Conservation (phyloP, 1,284 basidiomycete species). For the Butyriboletus appendiculatus region DNA sequence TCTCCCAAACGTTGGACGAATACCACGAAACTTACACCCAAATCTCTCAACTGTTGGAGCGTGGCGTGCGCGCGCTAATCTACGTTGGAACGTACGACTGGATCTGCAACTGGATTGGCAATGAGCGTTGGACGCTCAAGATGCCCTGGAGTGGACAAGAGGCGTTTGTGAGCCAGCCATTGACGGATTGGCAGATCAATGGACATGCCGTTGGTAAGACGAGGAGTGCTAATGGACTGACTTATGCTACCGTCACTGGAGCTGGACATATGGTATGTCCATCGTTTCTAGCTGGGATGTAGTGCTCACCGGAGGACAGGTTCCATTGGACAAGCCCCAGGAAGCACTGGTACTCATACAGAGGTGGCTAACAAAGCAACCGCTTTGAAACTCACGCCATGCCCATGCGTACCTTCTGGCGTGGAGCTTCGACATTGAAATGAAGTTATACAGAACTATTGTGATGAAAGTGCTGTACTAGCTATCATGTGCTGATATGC, state of each 20-base stretch:
- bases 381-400: slow-evolving; percentile 18
- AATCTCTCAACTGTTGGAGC: slow-evolving; percentile 70
- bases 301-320: slow-evolving; percentile 34
- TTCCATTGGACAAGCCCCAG: slow-evolving; percentile 58
- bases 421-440: neutral
- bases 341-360: slow-evolving; percentile 51
- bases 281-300: neutral
- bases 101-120: slow-evolving; percentile 76
- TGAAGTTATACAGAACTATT: neutral
- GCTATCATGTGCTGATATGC: neutral
- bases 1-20: slow-evolving; percentile 40
- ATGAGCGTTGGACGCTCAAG: slow-evolving; percentile 59
- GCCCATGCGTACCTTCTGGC: neutral
- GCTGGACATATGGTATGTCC: slow-evolving; percentile 64
- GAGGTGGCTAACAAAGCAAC: slow-evolving; percentile 46
- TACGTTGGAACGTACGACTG: slow-evolving; percentile 72
- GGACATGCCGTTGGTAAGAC: slow-evolving; percentile 54
- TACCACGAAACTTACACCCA: slow-evolving; percentile 51
- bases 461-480: neutral
- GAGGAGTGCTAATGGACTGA: slow-evolving; percentile 56
- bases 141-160: slow-evolving; percentile 61
- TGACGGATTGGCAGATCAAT: slow-evolving; percentile 55
- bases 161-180: slow-evolving; percentile 44
- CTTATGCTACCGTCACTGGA: slow-evolving; percentile 57
- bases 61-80: slow-evolving; percentile 67